Base-by-base conservation (phyloP, 331 rosid genomes). In the Malus hybrid region DNA sequence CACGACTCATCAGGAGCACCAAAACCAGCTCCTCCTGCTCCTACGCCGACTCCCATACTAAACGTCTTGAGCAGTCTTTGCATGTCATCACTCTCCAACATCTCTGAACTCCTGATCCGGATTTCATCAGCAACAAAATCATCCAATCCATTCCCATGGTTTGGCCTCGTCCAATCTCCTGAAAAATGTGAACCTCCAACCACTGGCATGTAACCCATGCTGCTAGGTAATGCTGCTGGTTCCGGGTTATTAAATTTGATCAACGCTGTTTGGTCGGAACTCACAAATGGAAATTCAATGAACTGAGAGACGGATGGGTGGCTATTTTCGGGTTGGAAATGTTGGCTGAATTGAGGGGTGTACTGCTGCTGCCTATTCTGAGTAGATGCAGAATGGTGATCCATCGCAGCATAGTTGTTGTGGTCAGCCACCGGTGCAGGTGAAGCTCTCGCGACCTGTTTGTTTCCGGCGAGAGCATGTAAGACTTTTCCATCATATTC, bases 31-130 rank as follows among this genome's bases (percentile, higher is more conserved):
- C 86, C 15, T 15, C 85, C 82, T 77, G 78, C 78, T 71, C 80
- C 84, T 8, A 62, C 71, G 16, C 75, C 82, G 0, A 70, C 86
- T 66, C 92, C 96, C 72, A 77, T 73, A 78, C 82, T 86, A 18
- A 88, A 84, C 29, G 92, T 86, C 86, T 80, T 85, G 10, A 90
- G 87, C 73, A 93, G 58, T 76, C 90, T 80, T 82, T 90, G 97
- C 94, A 90, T 87, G 70, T 93, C 94, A 82, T 87, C 93, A 72
- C 83, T 67, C 89, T 84, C 97, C 88, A 90, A 68, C 94, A 90
- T 87, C 82, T 87, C 91, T 0, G 93, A 86, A 71, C 94, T 90
- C 85, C 86, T 90, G 46, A 83, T 75, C 28, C 93, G 92, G 78
- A 88, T 83, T 75, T 88, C 91, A 72, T 90, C 96, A 0, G 93